Evolutionary conservation across 2,329 filamentous ascomycete genomes (phyloP).

Genomic region (Thielaviopsis ethacetica): DNA sequence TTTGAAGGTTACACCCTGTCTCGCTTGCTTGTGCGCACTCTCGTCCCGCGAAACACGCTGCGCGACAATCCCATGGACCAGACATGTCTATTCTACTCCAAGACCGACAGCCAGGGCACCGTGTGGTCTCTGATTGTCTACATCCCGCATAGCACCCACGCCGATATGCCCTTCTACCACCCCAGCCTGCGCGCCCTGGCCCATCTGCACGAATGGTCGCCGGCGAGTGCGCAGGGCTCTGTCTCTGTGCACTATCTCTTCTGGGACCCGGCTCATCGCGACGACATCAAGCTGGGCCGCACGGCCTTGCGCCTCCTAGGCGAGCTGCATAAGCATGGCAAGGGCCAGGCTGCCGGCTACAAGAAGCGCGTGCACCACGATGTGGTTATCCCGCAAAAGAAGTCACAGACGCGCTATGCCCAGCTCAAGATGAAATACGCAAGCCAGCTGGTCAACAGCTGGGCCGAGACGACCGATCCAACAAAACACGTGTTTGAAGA

Average conservation of each 20-base stretch:
- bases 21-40: slow-evolving; percentile 44
- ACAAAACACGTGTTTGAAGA: slow-evolving; percentile 93
- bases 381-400: slow-evolving; percentile 56
- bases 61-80: slow-evolving; percentile 64
- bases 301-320: slow-evolving; percentile 54
- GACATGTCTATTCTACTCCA: slow-evolving; percentile 57
- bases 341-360: slow-evolving; percentile 49
- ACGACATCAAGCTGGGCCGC: slow-evolving; percentile 36
- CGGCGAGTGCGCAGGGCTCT: slow-evolving; percentile 25
- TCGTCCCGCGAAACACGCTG: slow-evolving; percentile 69
- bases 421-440: slow-evolving; percentile 68
- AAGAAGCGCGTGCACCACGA: slow-evolving; percentile 76
- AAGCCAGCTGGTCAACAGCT: slow-evolving; percentile 48
- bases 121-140: slow-evolving; percentile 44
- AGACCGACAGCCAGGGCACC: slow-evolving; percentile 17
- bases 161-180: slow-evolving; percentile 74
- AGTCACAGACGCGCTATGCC: slow-evolving; percentile 69
- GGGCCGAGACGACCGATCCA: slow-evolving; percentile 78
- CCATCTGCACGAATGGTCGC: slow-evolving; percentile 54
- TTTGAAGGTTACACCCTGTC: slow-evolving; percentile 26
- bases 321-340: slow-evolving; percentile 57
- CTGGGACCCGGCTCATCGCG: slow-evolving; percentile 21
- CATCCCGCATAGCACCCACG: slow-evolving; percentile 49
- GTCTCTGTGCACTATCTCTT: slow-evolving; percentile 46
- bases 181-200: slow-evolving; percentile 58